Base-by-base conservation (phyloP, 352 stramenopile genomes). In the Pythium coloratum region DNA sequence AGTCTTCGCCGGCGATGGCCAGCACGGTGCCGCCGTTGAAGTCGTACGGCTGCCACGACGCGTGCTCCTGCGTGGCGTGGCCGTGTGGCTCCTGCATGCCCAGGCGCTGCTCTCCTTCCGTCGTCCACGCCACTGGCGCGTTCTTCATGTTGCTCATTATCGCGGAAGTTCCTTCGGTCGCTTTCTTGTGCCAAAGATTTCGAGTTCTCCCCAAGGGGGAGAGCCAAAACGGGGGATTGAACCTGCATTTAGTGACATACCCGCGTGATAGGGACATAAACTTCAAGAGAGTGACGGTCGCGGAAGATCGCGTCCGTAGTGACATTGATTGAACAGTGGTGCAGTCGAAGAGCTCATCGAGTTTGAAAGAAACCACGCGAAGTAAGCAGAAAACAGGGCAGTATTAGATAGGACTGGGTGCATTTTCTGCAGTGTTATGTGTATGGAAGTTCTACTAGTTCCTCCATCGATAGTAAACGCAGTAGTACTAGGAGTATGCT, bases 1-100 rank as follows among this genome's bases (percentile, higher is more conserved):
- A 99, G 77, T 99, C 95, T 24, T 87, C 72, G 71, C 97, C 97
- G 24, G 94, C 89, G 70, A 99, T 98, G 14, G 94, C 96, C 55
- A 99, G 76, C 63, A 91, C 78, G 30, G 86, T 94, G 69, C 86
- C 86, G 64, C 84, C 86, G 71, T 94, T 94, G 58, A 94, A 94
- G 73, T 94, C 86, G 59, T 94, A 94, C 36, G 86, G 86, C 78
- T 94, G 76, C 83, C 85, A 94, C 63, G 70, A 74, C 53, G 85
- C 64, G 50, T 81, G 86, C 55, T 73, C 69, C 59, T 84, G 76
- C 51, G 64, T 38, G 56, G 46, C 64, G 34, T 77, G 70, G 28
- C 61, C 61, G 16, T 70, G 70, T 3, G 72, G 68, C 42, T 62
- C 40, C 42, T 76, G 64, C 44, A 90, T 57, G 24, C 74, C 68